These are phyloP conservation scores for Saccharomyces hybrid DNA, from an alignment of 1,139 yeast species.

Conservation along the genomic window DNA sequence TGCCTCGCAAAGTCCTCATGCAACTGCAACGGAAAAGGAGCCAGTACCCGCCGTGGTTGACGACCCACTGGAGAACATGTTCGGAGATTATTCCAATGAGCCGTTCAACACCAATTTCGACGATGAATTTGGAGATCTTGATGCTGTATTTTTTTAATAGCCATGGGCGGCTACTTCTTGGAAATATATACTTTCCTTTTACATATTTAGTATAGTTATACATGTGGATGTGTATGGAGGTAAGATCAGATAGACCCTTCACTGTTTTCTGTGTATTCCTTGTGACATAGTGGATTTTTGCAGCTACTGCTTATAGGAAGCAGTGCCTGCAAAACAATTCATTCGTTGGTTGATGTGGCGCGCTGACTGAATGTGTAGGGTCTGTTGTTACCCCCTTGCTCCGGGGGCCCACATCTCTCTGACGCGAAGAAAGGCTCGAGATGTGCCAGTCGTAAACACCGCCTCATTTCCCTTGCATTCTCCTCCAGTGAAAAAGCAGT, in stretches of 20 bases:
- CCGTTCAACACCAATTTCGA: conserved; percentile 29
- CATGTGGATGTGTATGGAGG: neutral
- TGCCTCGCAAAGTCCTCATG: neutral
- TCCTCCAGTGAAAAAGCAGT: neutral
- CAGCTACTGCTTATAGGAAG: neutral
- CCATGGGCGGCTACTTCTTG: neutral
- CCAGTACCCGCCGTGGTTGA: conserved; percentile 1
- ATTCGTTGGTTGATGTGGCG: neutral
- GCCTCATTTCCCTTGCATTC: neutral
- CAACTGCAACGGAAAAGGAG: conserved; percentile 2
- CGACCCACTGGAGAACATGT: conserved; percentile 8
- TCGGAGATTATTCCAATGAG: conserved; percentile 28
- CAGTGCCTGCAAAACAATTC: neutral
- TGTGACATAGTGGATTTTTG: neutral
- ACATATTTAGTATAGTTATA: neutral
- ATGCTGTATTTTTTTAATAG: conserved; percentile 29
- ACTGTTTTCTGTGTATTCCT: neutral
- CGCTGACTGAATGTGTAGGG: neutral
- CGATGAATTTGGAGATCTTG: conserved; percentile 31
- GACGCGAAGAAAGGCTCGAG: neutral
- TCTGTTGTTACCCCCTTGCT: neutral
- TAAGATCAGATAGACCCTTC: neutral
- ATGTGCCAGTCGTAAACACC: neutral
- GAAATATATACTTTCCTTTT: neutral
- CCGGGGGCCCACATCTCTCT: neutral